Percentiles rank a stretch among this genome's conserved stretches.
Evolutionary conservation across 345 rosid species (phyloP).

Genomic region (Citrus sp.): DNA sequence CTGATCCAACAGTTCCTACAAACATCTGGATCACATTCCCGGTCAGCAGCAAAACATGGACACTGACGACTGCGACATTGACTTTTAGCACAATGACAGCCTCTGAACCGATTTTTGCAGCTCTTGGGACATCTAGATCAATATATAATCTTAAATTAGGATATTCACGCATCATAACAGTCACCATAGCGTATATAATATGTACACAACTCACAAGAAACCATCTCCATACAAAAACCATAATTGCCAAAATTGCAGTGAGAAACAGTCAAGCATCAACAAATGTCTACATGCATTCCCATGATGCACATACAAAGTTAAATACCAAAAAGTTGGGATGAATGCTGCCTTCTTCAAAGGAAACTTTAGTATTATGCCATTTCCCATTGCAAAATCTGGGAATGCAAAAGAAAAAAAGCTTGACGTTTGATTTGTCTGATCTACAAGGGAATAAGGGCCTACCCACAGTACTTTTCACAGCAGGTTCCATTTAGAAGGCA

Average conservation of each 20-base stretch:
- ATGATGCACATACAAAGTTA: not conserved
- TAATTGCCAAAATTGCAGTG: not conserved
- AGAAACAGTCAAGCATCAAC: not conserved
- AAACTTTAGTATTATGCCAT: not conserved
- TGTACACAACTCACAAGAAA: not conserved
- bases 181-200: not conserved
- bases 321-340: not conserved
- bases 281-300: not conserved
- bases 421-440: not conserved
- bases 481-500: constrained; percentile 94
- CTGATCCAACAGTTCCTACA: constrained; percentile 99
- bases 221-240: constrained; percentile 1
- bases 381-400: not conserved
- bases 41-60: constrained; percentile 99
- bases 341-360: not conserved
- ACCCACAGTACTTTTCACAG: constrained; percentile 99
- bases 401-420: not conserved
- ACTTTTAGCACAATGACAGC: constrained; percentile 99
- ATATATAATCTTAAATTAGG: constrained; percentile 12
- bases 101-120: constrained; percentile 98
- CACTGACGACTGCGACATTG: constrained; percentile 99
- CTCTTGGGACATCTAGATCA: constrained; percentile 82
- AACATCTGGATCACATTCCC: constrained; percentile 99
- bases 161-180: constrained; percentile 11
- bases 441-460: constrained; percentile 32